Percentiles rank a stretch among this genome's conserved stretches.
phyloP scores from a whole-genome alignment of 1,284 basidiomycete genomes.

The Boletus semigastroideus region DNA sequence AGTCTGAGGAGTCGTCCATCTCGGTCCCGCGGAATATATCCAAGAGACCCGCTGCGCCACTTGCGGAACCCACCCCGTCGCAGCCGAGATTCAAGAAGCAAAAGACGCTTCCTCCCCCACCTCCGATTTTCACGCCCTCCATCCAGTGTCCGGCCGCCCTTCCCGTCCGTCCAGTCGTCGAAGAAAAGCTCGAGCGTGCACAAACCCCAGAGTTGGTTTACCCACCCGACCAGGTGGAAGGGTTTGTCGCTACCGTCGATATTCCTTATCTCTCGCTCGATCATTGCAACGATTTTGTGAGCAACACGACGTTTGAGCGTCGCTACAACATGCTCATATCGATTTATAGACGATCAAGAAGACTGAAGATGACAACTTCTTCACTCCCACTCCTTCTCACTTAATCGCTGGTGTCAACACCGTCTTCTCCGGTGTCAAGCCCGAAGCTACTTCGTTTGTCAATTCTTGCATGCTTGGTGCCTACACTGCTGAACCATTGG shows the following conservation, averaged over 20 bases:
- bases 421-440: conserved; percentile 31
- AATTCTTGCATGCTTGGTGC: conserved; percentile 27
- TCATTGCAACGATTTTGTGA: conserved; percentile 11
- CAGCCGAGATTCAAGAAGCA: conserved; percentile 11
- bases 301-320: not conserved
- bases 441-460: conserved; percentile 28
- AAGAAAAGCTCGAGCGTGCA: conserved; percentile 1
- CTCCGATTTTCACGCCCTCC: not conserved
- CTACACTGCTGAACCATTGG: conserved; percentile 8
- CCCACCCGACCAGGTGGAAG: conserved; percentile 8
- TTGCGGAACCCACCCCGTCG: not conserved
- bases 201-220: conserved; percentile 15
- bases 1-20: not conserved
- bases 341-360: conserved; percentile 9
- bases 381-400: conserved; percentile 21
- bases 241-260: conserved; percentile 39
- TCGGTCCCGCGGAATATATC: conserved; percentile 1
- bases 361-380: not conserved
- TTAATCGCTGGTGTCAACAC: conserved; percentile 22
- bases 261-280: conserved; percentile 42
- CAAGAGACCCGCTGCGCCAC: conserved; percentile 9
- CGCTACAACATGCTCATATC: conserved; percentile 12
- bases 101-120: not conserved
- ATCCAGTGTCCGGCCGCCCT: conserved; percentile 2
- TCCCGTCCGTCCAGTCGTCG: not conserved